Conservation (phyloP, 2,329 filamentous ascomycete genomes). For the Lomentospora prolificans region DNA sequence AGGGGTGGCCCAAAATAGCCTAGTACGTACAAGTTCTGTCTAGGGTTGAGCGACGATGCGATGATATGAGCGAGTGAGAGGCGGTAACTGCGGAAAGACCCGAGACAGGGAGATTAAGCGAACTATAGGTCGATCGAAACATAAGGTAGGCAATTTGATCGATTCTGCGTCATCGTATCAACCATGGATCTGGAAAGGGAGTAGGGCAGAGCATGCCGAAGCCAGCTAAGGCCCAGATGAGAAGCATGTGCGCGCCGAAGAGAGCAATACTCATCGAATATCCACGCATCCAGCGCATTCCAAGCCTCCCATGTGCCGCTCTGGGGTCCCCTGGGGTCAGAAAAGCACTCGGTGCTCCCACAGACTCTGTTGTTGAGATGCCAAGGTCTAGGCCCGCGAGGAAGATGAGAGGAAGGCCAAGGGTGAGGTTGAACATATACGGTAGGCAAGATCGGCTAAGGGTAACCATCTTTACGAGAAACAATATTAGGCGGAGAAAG, state of each 20-base stretch:
- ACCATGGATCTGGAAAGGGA: background rate
- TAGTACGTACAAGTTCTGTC: too few relatives aligned
- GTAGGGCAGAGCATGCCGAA: conserved; percentile 1
- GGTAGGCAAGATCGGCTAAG: conserved; percentile 63
- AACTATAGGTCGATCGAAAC: background rate
- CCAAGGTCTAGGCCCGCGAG: conserved; percentile 60
- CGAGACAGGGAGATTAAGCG: background rate
- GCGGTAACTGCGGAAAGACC: background rate
- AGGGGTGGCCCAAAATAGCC: too few relatives aligned
- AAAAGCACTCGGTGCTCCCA: too few relatives aligned
- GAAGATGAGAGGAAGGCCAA: conserved; percentile 57
- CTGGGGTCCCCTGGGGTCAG: background rate
- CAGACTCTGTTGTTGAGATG: too few relatives aligned
- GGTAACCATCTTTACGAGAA: conserved; percentile 58
- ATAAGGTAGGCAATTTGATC: background rate
- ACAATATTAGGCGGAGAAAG: conserved; percentile 49
- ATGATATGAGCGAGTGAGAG: too few relatives aligned
- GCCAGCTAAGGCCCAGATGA: background rate
- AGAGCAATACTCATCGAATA: background rate
- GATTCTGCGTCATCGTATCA: background rate
- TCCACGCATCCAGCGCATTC: background rate
- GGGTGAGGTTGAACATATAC: conserved; percentile 51
- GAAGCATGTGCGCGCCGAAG: background rate
- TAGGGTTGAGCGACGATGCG: too few relatives aligned
- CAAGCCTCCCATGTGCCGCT: too few relatives aligned